Conservation (phyloP, 148 eudicot genomes). For the Rhododendron mucronatum region DNA sequence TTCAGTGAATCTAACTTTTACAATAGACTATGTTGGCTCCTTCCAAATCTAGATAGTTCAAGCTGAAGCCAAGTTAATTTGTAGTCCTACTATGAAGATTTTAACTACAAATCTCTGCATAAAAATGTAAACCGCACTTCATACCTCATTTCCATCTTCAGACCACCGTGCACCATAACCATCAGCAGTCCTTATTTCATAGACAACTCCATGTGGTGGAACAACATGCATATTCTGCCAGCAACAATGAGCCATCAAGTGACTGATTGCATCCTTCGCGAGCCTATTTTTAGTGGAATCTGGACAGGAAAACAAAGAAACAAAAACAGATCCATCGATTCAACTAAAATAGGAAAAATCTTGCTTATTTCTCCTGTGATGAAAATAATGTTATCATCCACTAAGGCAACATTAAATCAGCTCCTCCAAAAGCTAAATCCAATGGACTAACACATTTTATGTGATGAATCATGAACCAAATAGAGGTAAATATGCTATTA, state of each 20-base stretch:
- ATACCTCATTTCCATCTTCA: conserved; percentile 65
- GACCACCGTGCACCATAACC: conserved; percentile 97
- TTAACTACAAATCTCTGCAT: background rate
- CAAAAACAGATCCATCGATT: background rate
- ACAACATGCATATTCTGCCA: conserved; percentile 80
- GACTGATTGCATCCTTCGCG: conserved; percentile 44
- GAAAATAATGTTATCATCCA: background rate
- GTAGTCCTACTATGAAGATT: background rate
- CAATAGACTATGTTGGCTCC: background rate
- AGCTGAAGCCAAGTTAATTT: background rate
- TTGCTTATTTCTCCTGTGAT: background rate
- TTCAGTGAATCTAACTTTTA: background rate
- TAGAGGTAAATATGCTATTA: background rate
- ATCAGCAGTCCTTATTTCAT: conserved; percentile 63
- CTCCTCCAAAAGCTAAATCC: background rate
- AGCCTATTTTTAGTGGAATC: conserved; percentile 62
- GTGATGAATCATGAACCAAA: background rate
- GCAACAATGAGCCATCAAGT: conserved; percentile 41
- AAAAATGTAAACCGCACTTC: background rate
- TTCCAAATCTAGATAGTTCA: background rate
- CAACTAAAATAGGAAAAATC: background rate
- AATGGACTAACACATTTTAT: background rate
- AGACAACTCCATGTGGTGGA: conserved; percentile 68
- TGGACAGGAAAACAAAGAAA: conserved; percentile 24
- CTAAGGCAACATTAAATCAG: background rate